Base-by-base conservation (phyloP, 106 monocot species). In the Phalaenopsis equestris region DNA sequence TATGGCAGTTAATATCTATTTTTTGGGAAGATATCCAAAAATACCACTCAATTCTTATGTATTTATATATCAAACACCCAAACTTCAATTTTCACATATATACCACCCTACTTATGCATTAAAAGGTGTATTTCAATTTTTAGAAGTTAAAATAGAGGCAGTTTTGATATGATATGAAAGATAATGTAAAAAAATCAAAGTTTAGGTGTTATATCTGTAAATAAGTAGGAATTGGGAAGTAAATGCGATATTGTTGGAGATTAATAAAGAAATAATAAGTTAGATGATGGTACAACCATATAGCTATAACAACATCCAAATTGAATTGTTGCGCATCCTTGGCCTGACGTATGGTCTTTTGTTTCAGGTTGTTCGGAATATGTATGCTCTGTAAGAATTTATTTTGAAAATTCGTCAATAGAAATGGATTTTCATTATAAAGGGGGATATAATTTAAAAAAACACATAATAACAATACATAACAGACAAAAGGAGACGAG, bases 241-340 rank as follows among this genome's bases (percentile, higher is more conserved):
- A 30, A 30, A 30, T 30, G 30, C 30, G 30, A 18, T 74, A 15
- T 45, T 7, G 19, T 18, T 18, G 61, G 61, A 61, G 61, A 61
- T 17, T 57, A 46, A 52, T 76, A 17, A 76, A 76, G 9, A 2
- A 45, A 43, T 19, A 74, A 74, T 8, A 19, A 73, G 30, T 4
- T 39, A 75, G 12, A 17, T 76, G 23, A n/a, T 76, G 52, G 30
- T 84, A 81, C 78, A 55, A 73, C 41, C 67, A 80, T 42, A 57
- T 85, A 78, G 37, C 81, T 85, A 56, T 81, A 85, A 42, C 80
- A 81, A 56, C 85, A 85, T 30, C 85, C 85, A 41, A 85, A 85
- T 47, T 85, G 85, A 5, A 85, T 81, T 16, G 81, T 81, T 6
- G 77, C 68, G 5, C 81, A 21, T 37, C 78, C 85, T 85, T 81